A percentile compares a stretch with the other conserved stretches of the same genome.
Evolutionary conservation across 352 stramenopile species (phyloP).

Genomic region (Thalassiosira sp.): DNA sequence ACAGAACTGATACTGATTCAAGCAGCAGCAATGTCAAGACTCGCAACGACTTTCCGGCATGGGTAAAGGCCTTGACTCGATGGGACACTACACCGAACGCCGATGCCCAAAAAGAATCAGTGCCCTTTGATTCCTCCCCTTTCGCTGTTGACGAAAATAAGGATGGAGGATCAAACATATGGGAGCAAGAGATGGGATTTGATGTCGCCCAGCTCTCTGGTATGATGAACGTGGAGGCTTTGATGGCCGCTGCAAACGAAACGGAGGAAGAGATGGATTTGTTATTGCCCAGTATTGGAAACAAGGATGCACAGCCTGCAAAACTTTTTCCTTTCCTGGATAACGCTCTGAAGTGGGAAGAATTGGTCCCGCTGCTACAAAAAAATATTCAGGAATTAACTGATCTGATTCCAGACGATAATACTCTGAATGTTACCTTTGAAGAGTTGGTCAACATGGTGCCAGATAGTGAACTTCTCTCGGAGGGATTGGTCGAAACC

Average conservation of each 20-base stretch:
- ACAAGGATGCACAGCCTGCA: not conserved
- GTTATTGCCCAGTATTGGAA: slow-evolving; percentile 21
- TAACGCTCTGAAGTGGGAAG: slow-evolving; percentile 44
- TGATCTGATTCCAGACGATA: slow-evolving; percentile 23
- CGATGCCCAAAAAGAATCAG: not conserved
- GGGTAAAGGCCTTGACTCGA: slow-evolving; percentile 27
- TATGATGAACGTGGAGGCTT: slow-evolving; percentile 58
- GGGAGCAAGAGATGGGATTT: slow-evolving; percentile 44
- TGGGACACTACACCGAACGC: slow-evolving; percentile 13
- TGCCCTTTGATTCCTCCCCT: slow-evolving; percentile 25
- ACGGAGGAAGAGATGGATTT: slow-evolving; percentile 30
- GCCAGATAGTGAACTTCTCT: slow-evolving; percentile 6
- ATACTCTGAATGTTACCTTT: slow-evolving; percentile 39
- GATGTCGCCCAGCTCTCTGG: slow-evolving; percentile 40
- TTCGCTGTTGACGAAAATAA: slow-evolving; percentile 1
- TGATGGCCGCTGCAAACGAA: slow-evolving; percentile 47
- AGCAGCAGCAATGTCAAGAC: slow-evolving; percentile 6
- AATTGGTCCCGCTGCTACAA: slow-evolving; percentile 35
- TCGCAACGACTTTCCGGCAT: slow-evolving; percentile 19
- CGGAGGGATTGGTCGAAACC: slow-evolving; percentile 16
- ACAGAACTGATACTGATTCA: not conserved
- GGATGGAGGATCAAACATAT: slow-evolving; percentile 9
- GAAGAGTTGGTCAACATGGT: slow-evolving; percentile 44
- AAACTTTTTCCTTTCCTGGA: slow-evolving; percentile 51
- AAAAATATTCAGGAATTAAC: slow-evolving; percentile 44